Base-by-base conservation (phyloP, 2,329 filamentous ascomycete genomes). In the Davidsoniella eucalypti region DNA sequence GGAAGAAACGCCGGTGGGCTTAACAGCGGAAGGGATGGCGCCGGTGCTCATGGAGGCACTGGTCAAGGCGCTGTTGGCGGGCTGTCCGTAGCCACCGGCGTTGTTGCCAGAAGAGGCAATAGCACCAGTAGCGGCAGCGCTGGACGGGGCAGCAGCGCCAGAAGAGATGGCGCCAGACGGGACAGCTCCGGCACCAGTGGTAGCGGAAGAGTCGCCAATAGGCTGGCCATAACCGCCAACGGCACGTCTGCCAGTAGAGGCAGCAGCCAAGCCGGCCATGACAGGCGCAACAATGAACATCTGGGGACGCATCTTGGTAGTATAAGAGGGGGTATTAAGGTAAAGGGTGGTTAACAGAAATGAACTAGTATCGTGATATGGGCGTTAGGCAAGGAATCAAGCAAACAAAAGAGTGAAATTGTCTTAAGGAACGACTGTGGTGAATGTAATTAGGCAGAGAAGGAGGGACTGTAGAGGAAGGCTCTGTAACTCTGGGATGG, bases 281-380 rank as follows among this genome's bases (percentile, higher is more conserved):
- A 52, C 50, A 23, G 50, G 50, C 12, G 51, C 41, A 7, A 52
- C 40, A 6, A 52, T 17, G 29, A 51, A 39, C 49, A 49, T 49
- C 25, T 52, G 47, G 23, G 51, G 23, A 47, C 47, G 51, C 55
- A 56, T 56, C 3, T 39, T 53, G 29, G 37, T 33, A 33, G 29
- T 33, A 12, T 10, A 9, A 33, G 8, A 33, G 9, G 29, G 29
- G 12, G 8, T 33, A 33, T 14, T 26, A 16, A 21, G 8, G 6
- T 12, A n/a, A 26, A 10, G 7, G 7, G n/a, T 33, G 23, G 17
- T 23, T 23, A 21, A 5, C 36, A 43, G 14, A 33, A 8, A 23
- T 26, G 38, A 38, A 46, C n/a, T 36, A 40, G 4, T 5, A 23
- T 40, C n/a, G 33, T 37, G 33, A n/a, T 21, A 41, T 49, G n/a